Conservation (phyloP, 371 early-diverging fungal species). For the Mucor velutinosus region DNA sequence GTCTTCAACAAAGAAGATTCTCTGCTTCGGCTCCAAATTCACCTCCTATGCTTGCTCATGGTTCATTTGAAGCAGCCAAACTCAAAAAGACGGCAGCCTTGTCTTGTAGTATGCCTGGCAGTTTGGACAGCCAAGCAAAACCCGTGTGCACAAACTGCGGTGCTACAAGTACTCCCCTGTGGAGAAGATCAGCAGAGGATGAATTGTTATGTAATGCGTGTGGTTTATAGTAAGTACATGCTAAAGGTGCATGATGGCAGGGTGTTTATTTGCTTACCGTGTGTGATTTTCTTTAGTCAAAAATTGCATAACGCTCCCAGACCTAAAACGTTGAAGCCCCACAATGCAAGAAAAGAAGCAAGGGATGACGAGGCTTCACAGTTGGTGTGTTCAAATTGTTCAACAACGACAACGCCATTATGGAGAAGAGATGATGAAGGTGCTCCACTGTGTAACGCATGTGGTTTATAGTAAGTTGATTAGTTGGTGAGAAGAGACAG, state of each 20-base stretch:
- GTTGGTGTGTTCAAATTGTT: slow-evolving; percentile 84
- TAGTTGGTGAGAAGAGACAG: neutral
- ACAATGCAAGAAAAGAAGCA: slow-evolving; percentile 34
- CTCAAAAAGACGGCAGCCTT: slow-evolving; percentile 8
- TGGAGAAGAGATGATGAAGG: slow-evolving; percentile 92
- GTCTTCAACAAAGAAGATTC: slow-evolving; percentile 12
- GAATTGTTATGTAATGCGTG: slow-evolving; percentile 95
- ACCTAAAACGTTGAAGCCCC: slow-evolving; percentile 52
- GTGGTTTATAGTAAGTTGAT: slow-evolving; percentile 83
- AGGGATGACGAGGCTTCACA: slow-evolving; percentile 44
- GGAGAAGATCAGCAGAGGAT: slow-evolving; percentile 88
- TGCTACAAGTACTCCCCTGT: slow-evolving; percentile 91
- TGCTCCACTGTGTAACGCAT: slow-evolving; percentile 91
- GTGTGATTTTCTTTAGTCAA: slow-evolving; percentile 20
- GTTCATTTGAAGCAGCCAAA: neutral
- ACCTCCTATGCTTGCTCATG: slow-evolving; percentile 12
- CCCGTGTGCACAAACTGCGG: slow-evolving; percentile 84
- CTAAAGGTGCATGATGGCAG: neutral
- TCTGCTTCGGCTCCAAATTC: slow-evolving; percentile 29
- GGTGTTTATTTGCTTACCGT: neutral
- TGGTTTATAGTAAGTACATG: slow-evolving; percentile 78
- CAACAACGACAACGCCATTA: slow-evolving; percentile 86
- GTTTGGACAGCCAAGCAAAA: slow-evolving; percentile 25
- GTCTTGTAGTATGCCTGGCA: slow-evolving; percentile 4
- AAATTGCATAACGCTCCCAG: slow-evolving; percentile 79